Evolutionary conservation across 768 basidiomycete genomes (phyloP), one percentile per base, ranked within the genome.

Genomic region (Boletus fagicola): DNA sequence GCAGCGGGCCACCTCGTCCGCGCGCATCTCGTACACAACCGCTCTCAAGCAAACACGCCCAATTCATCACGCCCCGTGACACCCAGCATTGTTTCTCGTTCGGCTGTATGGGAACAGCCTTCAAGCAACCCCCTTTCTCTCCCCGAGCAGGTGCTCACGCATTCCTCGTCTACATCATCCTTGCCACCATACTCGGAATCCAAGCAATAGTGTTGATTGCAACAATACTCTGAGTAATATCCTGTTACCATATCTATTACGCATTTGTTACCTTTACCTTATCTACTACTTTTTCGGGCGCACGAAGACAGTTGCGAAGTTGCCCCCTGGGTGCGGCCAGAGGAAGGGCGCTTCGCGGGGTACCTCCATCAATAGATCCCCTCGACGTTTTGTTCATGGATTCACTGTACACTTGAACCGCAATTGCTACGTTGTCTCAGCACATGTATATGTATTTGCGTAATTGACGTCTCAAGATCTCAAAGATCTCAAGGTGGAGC

Each of bases 1-100:
- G 95, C 95, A 1, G 94, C 94, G 3, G 96, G 96, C 0, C 94
- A 97, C 68, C 81, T 98, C 59, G 94, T 98, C 67, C 83, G 89
- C 40, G 95, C 95, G 30, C 94, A 98, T 70, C 83, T 97, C 74
- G 86, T 85, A 36, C 94, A 95, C 77, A 98, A 98, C 70, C 83
- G 95, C 54, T 90, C 87, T 51, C 85, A 85, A 65, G 80, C 87
- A 18, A 87, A 84, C 56, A 96, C 94, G 0, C 94, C 94, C 0
- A 83, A 79, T 11, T 76, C 72, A 20, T 85, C 85, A 30, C 76
- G 80, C 9, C 86, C 87, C 9, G 76, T 80, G 12, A 87, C 86
- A 3, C 87, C 87, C 10, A 84, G 81, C 12, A 59, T 68, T 11
- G 20, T 51, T 0, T 55, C 72, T 38, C 61, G 57, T 26, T 56